Conservation (phyloP, 2,329 filamentous ascomycete genomes). For the Aulographum hederae region DNA sequence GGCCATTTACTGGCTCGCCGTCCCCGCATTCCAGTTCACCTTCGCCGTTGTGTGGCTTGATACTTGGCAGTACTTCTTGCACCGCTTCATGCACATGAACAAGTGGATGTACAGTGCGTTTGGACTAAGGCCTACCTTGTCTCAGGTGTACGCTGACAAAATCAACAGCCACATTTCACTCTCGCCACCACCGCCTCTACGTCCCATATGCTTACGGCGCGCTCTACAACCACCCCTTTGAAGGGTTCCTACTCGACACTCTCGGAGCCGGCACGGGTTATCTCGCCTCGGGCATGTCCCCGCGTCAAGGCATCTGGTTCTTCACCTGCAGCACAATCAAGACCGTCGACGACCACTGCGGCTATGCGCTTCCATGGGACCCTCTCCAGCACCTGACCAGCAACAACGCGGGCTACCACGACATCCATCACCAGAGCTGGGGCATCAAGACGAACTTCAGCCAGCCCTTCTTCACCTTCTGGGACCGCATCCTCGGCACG, state of each 20-base stretch:
- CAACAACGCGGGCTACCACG: conserved; percentile 93
- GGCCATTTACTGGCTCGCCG: conserved; percentile 57
- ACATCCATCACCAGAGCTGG: conserved; percentile 98
- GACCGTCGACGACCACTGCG: conserved; percentile 94
- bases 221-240: conserved; percentile 88
- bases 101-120: conserved; percentile 85
- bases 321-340: conserved; percentile 83
- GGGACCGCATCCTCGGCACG: conserved; percentile 70
- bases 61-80: conserved; percentile 96
- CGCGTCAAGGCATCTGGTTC: conserved; percentile 74
- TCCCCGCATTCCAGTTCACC: conserved; percentile 63
- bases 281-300: conserved; percentile 64
- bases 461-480: conserved; percentile 89
- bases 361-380: conserved; percentile 90
- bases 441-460: conserved; percentile 93
- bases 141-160: conserved; percentile 1
- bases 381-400: conserved; percentile 79
- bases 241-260: conserved; percentile 87
- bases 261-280: conserved; percentile 72
- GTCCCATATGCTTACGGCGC: conserved; percentile 96
- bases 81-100: conserved; percentile 94
- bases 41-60: conserved; percentile 64
- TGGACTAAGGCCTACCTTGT: conserved; percentile 4
- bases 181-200: conserved; percentile 88
- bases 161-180: conserved; percentile 62